phyloP scores from a whole-genome alignment of 2,329 filamentous ascomycete genomes.

The Lachnellula cervina region DNA sequence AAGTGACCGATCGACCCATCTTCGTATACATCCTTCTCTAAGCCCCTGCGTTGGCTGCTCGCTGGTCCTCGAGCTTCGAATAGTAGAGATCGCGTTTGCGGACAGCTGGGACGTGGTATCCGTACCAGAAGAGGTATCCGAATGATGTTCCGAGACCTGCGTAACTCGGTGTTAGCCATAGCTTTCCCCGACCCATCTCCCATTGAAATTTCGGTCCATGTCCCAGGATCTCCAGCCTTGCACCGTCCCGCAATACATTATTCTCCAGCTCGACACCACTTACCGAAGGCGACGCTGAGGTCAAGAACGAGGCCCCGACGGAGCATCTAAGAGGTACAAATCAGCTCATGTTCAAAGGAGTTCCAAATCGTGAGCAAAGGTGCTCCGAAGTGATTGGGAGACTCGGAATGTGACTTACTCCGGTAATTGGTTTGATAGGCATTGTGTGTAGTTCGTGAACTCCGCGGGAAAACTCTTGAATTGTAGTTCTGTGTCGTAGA shows the following conservation, averaged over 20 bases:
- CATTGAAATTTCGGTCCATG: neutral
- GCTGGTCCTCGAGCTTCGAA: conserved; percentile 37
- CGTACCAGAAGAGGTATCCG: conserved; percentile 51
- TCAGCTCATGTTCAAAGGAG: conserved; percentile 24
- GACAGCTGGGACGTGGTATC: conserved; percentile 40
- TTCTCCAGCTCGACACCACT: conserved; percentile 22
- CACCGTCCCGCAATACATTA: neutral
- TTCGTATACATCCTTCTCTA: conserved; percentile 10
- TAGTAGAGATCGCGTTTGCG: conserved; percentile 38
- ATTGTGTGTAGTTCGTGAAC: conserved; percentile 25
- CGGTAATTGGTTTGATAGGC: conserved; percentile 35
- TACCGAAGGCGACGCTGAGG: conserved; percentile 52
- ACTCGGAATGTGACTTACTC: conserved; percentile 25
- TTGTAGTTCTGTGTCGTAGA: conserved; percentile 24
- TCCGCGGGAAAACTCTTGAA: conserved; percentile 24
- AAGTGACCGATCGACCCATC: conserved; percentile 3
- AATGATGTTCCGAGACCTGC: conserved; percentile 48
- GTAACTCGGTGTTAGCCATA: conserved; percentile 1
- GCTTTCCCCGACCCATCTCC: neutral
- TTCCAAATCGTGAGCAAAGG: conserved; percentile 6
- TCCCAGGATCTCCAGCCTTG: neutral
- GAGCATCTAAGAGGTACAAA: conserved; percentile 45
- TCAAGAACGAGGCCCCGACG: conserved; percentile 53
- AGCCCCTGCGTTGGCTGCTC: conserved; percentile 30
- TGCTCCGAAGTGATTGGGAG: neutral